phyloP scores from a whole-genome alignment of 306 rosid species.

The Astragalus membranaceus region DNA sequence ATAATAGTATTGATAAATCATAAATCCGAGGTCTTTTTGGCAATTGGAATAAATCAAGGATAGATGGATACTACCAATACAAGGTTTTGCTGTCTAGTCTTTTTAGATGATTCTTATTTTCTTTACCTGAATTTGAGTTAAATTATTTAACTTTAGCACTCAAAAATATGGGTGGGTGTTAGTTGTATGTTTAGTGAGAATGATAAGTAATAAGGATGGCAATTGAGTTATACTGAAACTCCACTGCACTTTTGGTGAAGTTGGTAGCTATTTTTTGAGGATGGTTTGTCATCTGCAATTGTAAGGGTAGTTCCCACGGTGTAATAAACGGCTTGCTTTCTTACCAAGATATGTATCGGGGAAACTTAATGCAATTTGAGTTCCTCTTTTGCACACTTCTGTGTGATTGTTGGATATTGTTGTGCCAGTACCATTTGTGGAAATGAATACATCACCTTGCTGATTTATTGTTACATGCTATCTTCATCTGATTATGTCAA shows the following conservation, averaged over 20 bases:
- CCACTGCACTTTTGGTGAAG: not conserved
- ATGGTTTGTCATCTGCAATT: not conserved
- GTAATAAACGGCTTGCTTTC: not conserved
- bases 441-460: not conserved
- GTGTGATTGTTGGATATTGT: not conserved
- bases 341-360: not conserved
- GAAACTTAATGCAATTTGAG: not conserved
- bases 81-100: not conserved
- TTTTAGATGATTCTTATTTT: constrained; percentile 1
- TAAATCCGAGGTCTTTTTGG: constrained; percentile 14
- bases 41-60: constrained; percentile 27
- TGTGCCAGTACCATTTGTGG: not conserved
- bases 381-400: not conserved
- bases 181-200: constrained; percentile 15
- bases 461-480: not conserved
- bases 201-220: constrained; percentile 22
- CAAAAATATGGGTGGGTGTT: constrained; percentile 13
- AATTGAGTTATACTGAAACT: not conserved
- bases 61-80: not conserved
- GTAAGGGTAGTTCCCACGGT: constrained; percentile 18
- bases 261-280: not conserved
- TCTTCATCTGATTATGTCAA: not conserved
- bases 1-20: not conserved
- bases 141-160: constrained; percentile 7
- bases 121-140: too few species aligned